Evolutionary conservation across 306 rosid species (phyloP), one percentile per base, ranked within the genome.

Genomic region (Geum urbanum): DNA sequence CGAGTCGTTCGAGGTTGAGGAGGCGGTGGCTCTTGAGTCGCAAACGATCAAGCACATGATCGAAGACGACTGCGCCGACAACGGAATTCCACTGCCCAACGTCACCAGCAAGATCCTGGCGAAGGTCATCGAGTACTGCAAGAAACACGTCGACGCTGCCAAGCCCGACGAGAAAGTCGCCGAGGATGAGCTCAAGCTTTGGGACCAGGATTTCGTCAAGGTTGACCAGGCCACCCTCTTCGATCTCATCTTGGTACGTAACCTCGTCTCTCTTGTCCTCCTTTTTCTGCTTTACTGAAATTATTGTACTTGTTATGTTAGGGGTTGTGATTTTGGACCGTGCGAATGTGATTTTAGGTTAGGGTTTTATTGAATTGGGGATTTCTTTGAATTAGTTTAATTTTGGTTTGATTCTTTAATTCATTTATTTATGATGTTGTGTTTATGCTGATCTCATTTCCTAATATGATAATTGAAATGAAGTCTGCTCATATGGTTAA

Each of bases 191-290:
- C 87, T 88, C 69, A 86, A 82, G 74, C 13, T 71, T 0, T 86
- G 96, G 97, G 96, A 91, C 45, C 22, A 52, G 0, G 97, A 91
- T 11, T 89, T 89, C 62, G 88, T 87, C 15, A 84, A 80, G 78
- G 96, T 92, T 35, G 97, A 89, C 54, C 95, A 86, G 67, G 84
- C 87, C n/a, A 82, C 91, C 8, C 90, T 89, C 13, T 89, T 87
- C 52, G 95, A 92, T 78, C 96, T 92, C 64, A 87, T 89, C 71
- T 67, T 84, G 85, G 97, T 89, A 4, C 10, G 83, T 64, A 32
- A 32, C 3, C 37, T 5, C 27, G 16, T 41, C 2, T 27, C 15
- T 35, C 45, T 24, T 20, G 8, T 8, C 3, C n/a, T 6, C 37
- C 37, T 32, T 32, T 32, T 32, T 32, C 37, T 4, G 37, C 2